Conservation (phyloP, 768 basidiomycete genomes). For the Neoboletus brunneissimus region DNA sequence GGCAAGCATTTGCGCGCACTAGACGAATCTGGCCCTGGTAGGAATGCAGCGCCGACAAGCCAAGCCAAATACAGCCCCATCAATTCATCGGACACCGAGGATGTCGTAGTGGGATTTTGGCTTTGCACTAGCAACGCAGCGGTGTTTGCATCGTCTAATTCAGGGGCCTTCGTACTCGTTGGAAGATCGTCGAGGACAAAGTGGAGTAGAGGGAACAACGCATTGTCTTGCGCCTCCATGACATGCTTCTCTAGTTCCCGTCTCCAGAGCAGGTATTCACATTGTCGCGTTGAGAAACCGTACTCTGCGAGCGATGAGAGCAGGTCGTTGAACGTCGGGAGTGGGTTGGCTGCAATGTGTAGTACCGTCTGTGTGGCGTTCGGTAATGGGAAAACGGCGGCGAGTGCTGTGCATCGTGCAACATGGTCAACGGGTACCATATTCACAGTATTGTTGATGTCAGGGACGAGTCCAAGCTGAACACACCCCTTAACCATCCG, state of each 20-base stretch:
- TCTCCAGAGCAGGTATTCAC: constrained; percentile 92
- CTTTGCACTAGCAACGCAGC: constrained; percentile 49
- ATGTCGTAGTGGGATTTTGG: constrained; percentile 35
- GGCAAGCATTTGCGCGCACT: constrained; percentile 49
- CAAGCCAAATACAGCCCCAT: constrained; percentile 91
- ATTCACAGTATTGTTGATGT: constrained; percentile 98
- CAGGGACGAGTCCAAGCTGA: constrained; percentile 93
- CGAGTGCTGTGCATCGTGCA: constrained; percentile 73
- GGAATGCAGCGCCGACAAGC: constrained; percentile 83
- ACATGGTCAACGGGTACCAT: constrained; percentile 99
- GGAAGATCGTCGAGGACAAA: constrained; percentile 97
- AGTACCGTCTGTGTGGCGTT: constrained; percentile 54
- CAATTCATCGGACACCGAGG: constrained; percentile 70
- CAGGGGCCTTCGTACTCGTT: constrained; percentile 91
- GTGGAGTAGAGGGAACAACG: constrained; percentile 93
- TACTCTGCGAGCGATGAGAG: constrained; percentile 70
- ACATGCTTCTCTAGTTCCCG: constrained; percentile 92
- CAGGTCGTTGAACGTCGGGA: constrained; percentile 86
- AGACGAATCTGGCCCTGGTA: constrained; percentile 50
- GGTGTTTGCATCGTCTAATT: constrained; percentile 86
- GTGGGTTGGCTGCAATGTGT: constrained; percentile 84
- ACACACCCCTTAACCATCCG: constrained; percentile 97
- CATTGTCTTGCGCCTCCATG: constrained; percentile 92
- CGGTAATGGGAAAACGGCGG: constrained; percentile 60
- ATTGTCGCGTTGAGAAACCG: constrained; percentile 74